Percentiles rank a stretch among this genome's conserved stretches.
phyloP scores from a whole-genome alignment of 768 basidiomycete genomes.

The Lenzites betulinus region DNA sequence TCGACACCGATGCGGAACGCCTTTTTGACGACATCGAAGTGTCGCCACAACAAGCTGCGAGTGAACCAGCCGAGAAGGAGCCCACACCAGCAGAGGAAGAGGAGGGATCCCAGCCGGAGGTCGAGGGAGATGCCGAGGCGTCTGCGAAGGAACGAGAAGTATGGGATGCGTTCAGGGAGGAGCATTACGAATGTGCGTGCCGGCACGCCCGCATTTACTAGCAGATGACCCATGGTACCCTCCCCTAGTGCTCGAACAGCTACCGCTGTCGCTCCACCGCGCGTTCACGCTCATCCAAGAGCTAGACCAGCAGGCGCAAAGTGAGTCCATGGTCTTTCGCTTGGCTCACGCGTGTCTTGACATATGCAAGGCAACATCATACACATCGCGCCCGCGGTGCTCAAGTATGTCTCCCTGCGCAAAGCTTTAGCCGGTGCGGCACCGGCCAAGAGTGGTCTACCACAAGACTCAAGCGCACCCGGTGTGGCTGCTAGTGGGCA shows the following conservation, averaged over 20 bases:
- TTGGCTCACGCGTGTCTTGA: not conserved
- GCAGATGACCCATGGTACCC: not conserved
- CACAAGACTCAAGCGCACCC: not conserved
- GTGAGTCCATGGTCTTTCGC: slow-evolving; percentile 36
- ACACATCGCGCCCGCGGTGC: slow-evolving; percentile 42
- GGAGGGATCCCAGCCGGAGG: slow-evolving; percentile 22
- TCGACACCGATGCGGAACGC: not conserved
- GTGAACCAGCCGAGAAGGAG: not conserved
- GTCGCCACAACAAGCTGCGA: not conserved
- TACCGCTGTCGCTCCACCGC: slow-evolving; percentile 74
- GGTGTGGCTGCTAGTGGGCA: too few species aligned
- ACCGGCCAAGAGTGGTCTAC: not conserved
- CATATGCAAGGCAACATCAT: slow-evolving; percentile 38
- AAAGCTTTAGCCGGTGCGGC: slow-evolving; percentile 25
- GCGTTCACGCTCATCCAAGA: slow-evolving; percentile 72
- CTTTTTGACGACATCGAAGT: not conserved
- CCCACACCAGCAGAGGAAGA: not conserved
- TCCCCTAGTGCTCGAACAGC: slow-evolving; percentile 69
- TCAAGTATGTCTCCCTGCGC: slow-evolving; percentile 50
- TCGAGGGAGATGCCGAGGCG: slow-evolving; percentile 33
- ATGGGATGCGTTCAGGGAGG: slow-evolving; percentile 77
- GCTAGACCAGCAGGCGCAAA: slow-evolving; percentile 64
- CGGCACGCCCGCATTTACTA: not conserved
- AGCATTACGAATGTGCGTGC: slow-evolving; percentile 73
- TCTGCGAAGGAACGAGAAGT: slow-evolving; percentile 56